These are phyloP conservation scores for Conticribra guillardii DNA, from an alignment of 108 stramenopile species.

Conservation along the genomic window DNA sequence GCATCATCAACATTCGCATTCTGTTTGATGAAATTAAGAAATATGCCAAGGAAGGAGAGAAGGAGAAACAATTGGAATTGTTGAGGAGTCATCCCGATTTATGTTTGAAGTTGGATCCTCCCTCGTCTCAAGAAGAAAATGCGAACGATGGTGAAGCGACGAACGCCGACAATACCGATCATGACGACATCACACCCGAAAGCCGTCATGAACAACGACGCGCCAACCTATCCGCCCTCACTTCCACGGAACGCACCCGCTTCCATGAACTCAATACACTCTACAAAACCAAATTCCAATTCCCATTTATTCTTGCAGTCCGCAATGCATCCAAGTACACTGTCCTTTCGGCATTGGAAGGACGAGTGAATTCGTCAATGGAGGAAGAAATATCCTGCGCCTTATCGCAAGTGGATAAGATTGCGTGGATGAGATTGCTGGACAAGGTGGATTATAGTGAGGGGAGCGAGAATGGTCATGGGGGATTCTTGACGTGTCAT, in stretches of 20 bases:
- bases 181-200: conserved; percentile 57
- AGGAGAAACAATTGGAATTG: conserved; percentile 68
- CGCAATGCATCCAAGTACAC: conserved; percentile 86
- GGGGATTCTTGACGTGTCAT: conserved; percentile 89
- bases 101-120: conserved; percentile 32
- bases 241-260: conserved; percentile 57
- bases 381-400: conserved; percentile 73
- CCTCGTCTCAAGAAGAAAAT: conserved; percentile 3
- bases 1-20: conserved; percentile 55
- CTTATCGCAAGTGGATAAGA: conserved; percentile 86
- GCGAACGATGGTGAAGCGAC: conserved; percentile 37
- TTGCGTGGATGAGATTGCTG: conserved; percentile 92
- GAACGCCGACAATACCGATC: conserved; percentile 17
- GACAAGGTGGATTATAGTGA: conserved; percentile 47
- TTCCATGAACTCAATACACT: conserved; percentile 63
- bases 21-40: conserved; percentile 65
- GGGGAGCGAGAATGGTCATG: conserved; percentile 47
- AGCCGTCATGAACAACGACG: conserved; percentile 81
- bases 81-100: conserved; percentile 77
- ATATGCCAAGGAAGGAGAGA: conserved; percentile 53
- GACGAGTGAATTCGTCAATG: conserved; percentile 44
- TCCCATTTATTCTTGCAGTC: conserved; percentile 90
- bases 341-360: conserved; percentile 73
- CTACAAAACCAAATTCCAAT: conserved; percentile 73
- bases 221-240: conserved; percentile 73